Percentiles rank a stretch among this genome's conserved stretches.
These are phyloP conservation scores for Pseudogymnoascus sp. DNA, from an alignment of 2,329 filamentous ascomycete species.

Conservation along the genomic window DNA sequence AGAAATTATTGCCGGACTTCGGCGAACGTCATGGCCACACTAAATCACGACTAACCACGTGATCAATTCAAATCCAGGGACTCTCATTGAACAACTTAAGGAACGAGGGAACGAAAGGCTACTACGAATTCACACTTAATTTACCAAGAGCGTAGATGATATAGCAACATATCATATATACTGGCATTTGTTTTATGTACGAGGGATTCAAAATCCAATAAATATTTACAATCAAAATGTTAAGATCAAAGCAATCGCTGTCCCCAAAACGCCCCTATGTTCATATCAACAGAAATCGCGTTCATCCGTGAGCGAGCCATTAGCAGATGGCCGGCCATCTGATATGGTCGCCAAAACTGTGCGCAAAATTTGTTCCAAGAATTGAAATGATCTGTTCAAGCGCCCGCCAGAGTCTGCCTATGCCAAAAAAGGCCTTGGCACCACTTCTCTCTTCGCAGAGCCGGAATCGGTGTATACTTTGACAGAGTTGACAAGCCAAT, in stretches of 20 bases:
- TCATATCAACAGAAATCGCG: background rate
- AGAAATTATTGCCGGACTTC: constrained; percentile 7
- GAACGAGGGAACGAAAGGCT: background rate
- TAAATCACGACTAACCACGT: constrained; percentile 2
- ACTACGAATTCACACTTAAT: background rate
- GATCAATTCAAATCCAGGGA: background rate
- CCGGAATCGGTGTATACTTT: constrained; percentile 43
- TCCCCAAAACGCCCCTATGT: background rate
- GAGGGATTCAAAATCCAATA: background rate
- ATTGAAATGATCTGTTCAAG: background rate
- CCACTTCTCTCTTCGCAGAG: background rate
- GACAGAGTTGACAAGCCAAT: constrained; percentile 68
- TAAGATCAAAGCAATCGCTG: background rate
- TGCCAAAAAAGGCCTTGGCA: background rate
- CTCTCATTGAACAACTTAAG: constrained; percentile 1
- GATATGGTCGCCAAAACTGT: background rate
- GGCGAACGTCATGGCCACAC: constrained; percentile 5
- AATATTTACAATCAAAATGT: constrained; percentile 7
- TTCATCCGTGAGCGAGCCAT: background rate
- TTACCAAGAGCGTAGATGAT: background rate
- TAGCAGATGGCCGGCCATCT: background rate
- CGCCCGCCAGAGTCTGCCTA: background rate
- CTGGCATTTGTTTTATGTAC: constrained; percentile 1
- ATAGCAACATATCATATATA: background rate
- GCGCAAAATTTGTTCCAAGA: background rate